A percentile compares a stretch with the other conserved stretches of the same genome.
Evolutionary conservation across 1,139 yeast genomes (phyloP).

Genomic region (Nadsonia starkeyi-henricii): DNA sequence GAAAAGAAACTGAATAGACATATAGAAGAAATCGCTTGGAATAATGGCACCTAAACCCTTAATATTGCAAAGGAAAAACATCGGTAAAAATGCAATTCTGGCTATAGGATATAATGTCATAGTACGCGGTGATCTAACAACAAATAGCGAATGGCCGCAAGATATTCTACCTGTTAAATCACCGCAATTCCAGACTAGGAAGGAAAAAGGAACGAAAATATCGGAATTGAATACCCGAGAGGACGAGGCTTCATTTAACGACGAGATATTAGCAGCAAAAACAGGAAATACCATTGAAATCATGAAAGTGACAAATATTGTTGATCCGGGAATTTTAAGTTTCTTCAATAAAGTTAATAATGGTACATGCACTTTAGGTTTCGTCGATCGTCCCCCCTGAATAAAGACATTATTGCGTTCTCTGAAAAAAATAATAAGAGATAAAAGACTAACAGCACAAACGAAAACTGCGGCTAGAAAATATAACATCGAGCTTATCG

Average conservation of each 20-base stretch:
- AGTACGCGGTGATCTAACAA: slow-evolving; percentile 9
- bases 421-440: slow-evolving; percentile 15
- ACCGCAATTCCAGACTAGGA: slow-evolving; percentile 78
- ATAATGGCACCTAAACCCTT: slow-evolving; percentile 29
- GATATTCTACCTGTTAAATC: slow-evolving; percentile 66
- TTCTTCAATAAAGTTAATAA: slow-evolving; percentile 41
- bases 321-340: slow-evolving; percentile 45
- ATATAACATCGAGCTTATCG: slow-evolving; percentile 39
- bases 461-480: slow-evolving; percentile 59
- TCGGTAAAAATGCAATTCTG: slow-evolving; percentile 40
- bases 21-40: slow-evolving; percentile 52
- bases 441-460: slow-evolving; percentile 30
- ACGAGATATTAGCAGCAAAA: slow-evolving; percentile 61
- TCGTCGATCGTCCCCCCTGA: not conserved
- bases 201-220: slow-evolving; percentile 61
- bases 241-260: slow-evolving; percentile 36
- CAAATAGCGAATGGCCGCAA: slow-evolving; percentile 33
- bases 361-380: slow-evolving; percentile 27
- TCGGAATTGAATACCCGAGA: slow-evolving; percentile 17
- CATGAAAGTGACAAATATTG: slow-evolving; percentile 66
- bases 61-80: slow-evolving; percentile 41
- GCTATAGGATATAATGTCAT: slow-evolving; percentile 13
- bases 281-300: slow-evolving; percentile 77
- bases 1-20: slow-evolving; percentile 55
- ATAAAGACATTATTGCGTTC: slow-evolving; percentile 1